Evolutionary conservation across 345 rosid genomes (phyloP), one percentile per base, ranked within the genome.

Genomic region (Heritiera fomes): DNA sequence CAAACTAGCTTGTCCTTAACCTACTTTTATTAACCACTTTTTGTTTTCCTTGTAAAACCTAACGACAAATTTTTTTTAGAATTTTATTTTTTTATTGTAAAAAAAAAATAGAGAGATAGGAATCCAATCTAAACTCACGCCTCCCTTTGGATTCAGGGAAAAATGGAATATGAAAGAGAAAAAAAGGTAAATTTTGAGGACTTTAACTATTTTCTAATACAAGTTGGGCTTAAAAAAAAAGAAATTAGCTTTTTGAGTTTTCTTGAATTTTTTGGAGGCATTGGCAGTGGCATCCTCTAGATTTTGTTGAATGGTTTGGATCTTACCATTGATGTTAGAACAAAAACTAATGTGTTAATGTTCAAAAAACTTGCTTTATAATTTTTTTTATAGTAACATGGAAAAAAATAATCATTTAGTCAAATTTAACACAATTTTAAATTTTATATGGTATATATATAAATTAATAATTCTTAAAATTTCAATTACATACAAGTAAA

Each of bases 281-380:
- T 46, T 46, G 11, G 14, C 30, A 71, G 17, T 52, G 62, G 45
- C 75, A 72, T 53, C 75, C 62, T 71, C 75, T 49, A 14, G 38
- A 41, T 40, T 74, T 58, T 58, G 50, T 74, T 74, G 77, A 45
- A 53, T 17, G 40, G 47, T 20, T 46, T 69, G 56, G 75, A 72
- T 17, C 12, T 52, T 72, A 72, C 75, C 23, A 10, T 52, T 72
- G 11, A 66, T 66, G 71, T 43, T 7, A 38, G 70, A 40, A 30
- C 40, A 65, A 65, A 64, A 34, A 6, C 6, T 64, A 15, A 65
- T 17, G n/a, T 1, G 10, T 34, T 63, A 46, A 12, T 43, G 45
- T 43, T 43, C 45, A 43, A 5, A 0, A 43, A 43, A 6, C 6
- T 41, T 41, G 4, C 38, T 34, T 34, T 34, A 34, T 34, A 34